A percentile compares a stretch with the other conserved stretches of the same genome.
Evolutionary conservation across 2,329 filamentous ascomycete genomes (phyloP).

Genomic region (Didymella pomorum): DNA sequence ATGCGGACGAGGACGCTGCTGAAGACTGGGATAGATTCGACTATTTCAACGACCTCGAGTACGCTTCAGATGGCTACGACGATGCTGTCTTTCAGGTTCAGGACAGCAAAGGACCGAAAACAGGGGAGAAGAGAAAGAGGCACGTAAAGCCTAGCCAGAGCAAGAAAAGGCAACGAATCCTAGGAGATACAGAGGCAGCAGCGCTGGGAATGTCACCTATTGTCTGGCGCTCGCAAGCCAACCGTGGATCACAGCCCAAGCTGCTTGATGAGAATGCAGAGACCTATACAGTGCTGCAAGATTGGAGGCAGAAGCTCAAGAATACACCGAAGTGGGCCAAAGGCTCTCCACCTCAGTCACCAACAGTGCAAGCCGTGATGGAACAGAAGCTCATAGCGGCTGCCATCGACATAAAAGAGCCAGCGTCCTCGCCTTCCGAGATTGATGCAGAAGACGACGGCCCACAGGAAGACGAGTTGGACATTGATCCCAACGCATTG

Average conservation of each 20-base stretch:
- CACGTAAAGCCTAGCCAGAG: constrained; percentile 19
- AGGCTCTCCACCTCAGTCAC: constrained; percentile 29
- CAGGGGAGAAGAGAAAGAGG: constrained; percentile 45
- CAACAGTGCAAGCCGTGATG: constrained; percentile 18
- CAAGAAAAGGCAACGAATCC: constrained; percentile 39
- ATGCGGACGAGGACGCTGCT: constrained; percentile 42
- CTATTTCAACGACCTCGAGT: constrained; percentile 60
- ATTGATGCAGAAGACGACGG: constrained; percentile 25
- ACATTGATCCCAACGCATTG: constrained; percentile 52
- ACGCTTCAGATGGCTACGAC: constrained; percentile 57
- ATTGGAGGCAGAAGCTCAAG: constrained; percentile 55
- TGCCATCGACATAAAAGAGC: constrained; percentile 14
- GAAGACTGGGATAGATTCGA: constrained; percentile 58
- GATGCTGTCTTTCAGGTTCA: constrained; percentile 48
- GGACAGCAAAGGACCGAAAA: constrained; percentile 30
- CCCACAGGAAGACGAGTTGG: constrained; percentile 26
- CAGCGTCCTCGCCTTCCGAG: constrained; percentile 28
- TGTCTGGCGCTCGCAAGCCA: constrained; percentile 44
- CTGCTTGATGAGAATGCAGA: constrained; percentile 39
- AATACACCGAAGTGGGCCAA: constrained; percentile 39
- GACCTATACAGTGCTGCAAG: constrained; percentile 53
- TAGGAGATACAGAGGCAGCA: constrained; percentile 9
- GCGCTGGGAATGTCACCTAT: constrained; percentile 40
- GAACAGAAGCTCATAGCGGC: constrained; percentile 16
- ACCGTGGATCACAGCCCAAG: constrained; percentile 35